Evolutionary conservation across 805 yeast species (phyloP).

Genomic region (Limtongia smithiae): DNA sequence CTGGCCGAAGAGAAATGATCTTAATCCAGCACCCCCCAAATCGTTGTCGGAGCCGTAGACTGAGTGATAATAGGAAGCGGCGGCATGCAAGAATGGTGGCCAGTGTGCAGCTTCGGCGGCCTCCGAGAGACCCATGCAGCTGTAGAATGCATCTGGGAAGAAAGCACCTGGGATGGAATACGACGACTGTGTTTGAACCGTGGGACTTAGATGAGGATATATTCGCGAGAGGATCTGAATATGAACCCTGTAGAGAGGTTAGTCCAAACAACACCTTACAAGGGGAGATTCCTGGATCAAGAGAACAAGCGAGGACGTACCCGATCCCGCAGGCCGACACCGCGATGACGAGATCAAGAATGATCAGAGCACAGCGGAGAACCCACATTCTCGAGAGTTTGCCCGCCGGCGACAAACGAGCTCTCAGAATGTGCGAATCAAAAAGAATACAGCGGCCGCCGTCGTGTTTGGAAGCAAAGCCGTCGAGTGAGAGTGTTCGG

Average conservation of each 20-base stretch:
- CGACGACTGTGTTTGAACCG: constrained; percentile 35
- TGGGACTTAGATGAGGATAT: constrained; percentile 37
- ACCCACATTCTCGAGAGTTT: not conserved
- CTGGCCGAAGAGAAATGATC: constrained; percentile 57
- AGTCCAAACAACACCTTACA: not conserved
- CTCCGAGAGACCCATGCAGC: constrained; percentile 50
- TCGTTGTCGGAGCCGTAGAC: constrained; percentile 31
- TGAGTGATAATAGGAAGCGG: constrained; percentile 45
- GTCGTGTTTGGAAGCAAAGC: no score
- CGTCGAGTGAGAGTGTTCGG: no score
- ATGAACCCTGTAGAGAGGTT: constrained; percentile 36
- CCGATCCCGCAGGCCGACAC: constrained; percentile 12
- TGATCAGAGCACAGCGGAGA: not conserved
- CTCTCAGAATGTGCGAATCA: no score
- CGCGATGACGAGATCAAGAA: not conserved
- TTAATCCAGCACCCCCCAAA: constrained; percentile 39
- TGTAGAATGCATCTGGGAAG: constrained; percentile 66
- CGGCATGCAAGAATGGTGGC: constrained; percentile 58
- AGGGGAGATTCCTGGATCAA: no score
- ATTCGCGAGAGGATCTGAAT: constrained; percentile 39
- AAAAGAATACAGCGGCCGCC: no score
- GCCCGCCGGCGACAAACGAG: no score
- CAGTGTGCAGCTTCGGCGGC: constrained; percentile 65
- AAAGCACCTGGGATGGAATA: constrained; percentile 57
- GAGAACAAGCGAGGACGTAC: not conserved